Base-by-base conservation (phyloP, 1,139 yeast genomes). In the Sugiyamaella castrensis region DNA sequence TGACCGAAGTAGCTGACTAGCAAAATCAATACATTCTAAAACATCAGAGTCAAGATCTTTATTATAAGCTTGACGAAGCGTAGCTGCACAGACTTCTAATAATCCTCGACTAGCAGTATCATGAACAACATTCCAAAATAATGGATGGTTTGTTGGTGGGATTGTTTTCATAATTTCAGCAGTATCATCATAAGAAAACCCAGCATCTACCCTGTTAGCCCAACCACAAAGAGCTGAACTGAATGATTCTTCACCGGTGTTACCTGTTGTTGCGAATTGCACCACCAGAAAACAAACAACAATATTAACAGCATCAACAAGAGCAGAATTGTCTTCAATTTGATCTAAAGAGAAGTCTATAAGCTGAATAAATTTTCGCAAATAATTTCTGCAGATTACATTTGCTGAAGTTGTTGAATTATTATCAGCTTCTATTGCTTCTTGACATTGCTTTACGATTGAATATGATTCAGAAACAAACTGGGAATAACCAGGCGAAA, bases 51-150 rank as follows among this genome's bases (percentile, higher is more conserved):
- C 55, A 15, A 49, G 32, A 9, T 43, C 47, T 6, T 32, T 41
- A 2, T 44, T 44, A 9, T 39, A 32, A 4, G 55, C 54, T 7
- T 47, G 48, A 6, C 48, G 43, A 6, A 60, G 48, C n/a, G 54
- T 47, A 4, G 53, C 44, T 6, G 47, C 53, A 9, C 57, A 66
- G 0, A 87, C 83, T 52, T 80, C 82, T 1, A 82, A 75, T 42
- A 82, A 67, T 0, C 95, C 95, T 61, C 95, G 74, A 2, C 79
- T 60, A 1, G 84, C 62, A 40, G 83, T 64, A 57, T 79, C 83
- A 49, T 77, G 74, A 33, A 87, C 54, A 50, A 80, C 76, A 29
- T 72, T 75, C 94, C 94, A 87, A 60, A 84, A 87, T 37, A 69
- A 69, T 1, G 79, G 75, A 56, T 79, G 85, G 40, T 68, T 64